phyloP scores from a whole-genome alignment of 2,329 filamentous ascomycete species.

The Tolypocladium nubicola region DNA sequence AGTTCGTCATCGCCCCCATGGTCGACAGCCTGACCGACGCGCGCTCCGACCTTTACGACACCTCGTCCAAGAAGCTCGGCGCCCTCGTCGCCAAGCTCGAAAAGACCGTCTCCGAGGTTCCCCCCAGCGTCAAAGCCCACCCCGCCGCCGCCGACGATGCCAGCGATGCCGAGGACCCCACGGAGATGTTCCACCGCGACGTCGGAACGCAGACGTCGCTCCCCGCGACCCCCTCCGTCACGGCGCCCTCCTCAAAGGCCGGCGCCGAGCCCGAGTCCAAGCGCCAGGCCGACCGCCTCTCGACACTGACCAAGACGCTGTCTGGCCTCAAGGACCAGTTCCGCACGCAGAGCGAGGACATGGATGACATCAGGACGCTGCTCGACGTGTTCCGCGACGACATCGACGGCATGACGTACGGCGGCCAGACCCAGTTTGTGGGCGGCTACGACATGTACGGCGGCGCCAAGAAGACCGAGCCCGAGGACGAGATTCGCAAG shows the following conservation, averaged over 20 bases:
- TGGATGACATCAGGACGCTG: slow-evolving; percentile 39
- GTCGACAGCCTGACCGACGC: slow-evolving; percentile 39
- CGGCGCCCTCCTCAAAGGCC: not conserved
- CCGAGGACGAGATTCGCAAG: slow-evolving; percentile 61
- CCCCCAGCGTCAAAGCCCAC: slow-evolving; percentile 18
- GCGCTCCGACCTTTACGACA: slow-evolving; percentile 41
- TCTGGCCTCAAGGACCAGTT: slow-evolving; percentile 32
- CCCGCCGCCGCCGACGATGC: slow-evolving; percentile 17
- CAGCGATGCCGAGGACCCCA: slow-evolving; percentile 51
- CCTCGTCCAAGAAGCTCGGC: slow-evolving; percentile 32
- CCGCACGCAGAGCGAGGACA: slow-evolving; percentile 32
- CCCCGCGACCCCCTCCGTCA: slow-evolving; percentile 8
- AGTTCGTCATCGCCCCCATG: slow-evolving; percentile 57
- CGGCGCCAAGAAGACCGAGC: slow-evolving; percentile 35
- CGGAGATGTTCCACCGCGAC: slow-evolving; percentile 73
- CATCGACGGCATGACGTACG: slow-evolving; percentile 49
- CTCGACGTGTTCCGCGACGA: slow-evolving; percentile 54
- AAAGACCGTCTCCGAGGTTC: slow-evolving; percentile 49
- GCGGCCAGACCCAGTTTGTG: slow-evolving; percentile 23
- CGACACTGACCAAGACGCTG: slow-evolving; percentile 29
- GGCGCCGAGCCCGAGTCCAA: slow-evolving; percentile 17
- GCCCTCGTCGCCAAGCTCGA: slow-evolving; percentile 41
- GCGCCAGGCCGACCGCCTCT: slow-evolving; percentile 31
- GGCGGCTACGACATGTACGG: slow-evolving; percentile 31
- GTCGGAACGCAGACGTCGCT: slow-evolving; percentile 65